Conservation (phyloP, 495 filamentous ascomycete genomes). For the Neurospora sp. region DNA sequence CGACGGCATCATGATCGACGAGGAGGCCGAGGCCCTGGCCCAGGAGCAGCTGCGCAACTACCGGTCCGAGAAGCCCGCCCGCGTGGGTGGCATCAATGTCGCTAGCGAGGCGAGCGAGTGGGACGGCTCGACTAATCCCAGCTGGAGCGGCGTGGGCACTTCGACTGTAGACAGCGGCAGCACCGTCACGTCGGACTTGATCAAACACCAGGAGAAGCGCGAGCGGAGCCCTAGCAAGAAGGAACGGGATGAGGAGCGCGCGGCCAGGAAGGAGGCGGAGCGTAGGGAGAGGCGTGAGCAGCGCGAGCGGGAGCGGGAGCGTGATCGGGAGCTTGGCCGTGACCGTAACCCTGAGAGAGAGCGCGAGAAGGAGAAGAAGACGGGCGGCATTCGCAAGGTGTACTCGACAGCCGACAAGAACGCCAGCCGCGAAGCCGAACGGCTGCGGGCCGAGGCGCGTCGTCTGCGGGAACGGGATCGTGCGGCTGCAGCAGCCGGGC, state of each 20-base stretch:
- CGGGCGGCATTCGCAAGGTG: constrained; percentile 43
- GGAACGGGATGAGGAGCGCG: constrained; percentile 26
- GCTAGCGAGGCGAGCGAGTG: constrained; percentile 62
- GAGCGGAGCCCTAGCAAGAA: constrained; percentile 43
- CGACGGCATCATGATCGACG: constrained; percentile 40
- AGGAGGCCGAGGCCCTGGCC: constrained; percentile 59
- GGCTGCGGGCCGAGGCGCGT: constrained; percentile 38
- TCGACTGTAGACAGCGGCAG: constrained; percentile 45
- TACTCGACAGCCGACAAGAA: constrained; percentile 42
- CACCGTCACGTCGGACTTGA: constrained; percentile 45
- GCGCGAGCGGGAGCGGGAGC: not conserved
- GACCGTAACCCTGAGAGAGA: not conserved
- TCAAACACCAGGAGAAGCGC: constrained; percentile 33
- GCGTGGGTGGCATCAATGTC: constrained; percentile 78
- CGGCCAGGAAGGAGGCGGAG: not conserved
- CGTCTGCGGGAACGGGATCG: constrained; percentile 33
- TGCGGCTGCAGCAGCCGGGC: constrained; percentile 13
- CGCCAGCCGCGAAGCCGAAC: constrained; percentile 32
- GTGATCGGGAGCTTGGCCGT: not conserved
- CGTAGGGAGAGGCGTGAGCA: constrained; percentile 1
- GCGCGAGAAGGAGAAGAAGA: constrained; percentile 12
- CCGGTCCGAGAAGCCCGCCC: constrained; percentile 71
- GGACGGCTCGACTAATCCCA: constrained; percentile 50
- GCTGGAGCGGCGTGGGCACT: constrained; percentile 21
- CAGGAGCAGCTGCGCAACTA: constrained; percentile 52